phyloP scores from a whole-genome alignment of 176 grass and related monocot genomes.

The Triticum monococcum region DNA sequence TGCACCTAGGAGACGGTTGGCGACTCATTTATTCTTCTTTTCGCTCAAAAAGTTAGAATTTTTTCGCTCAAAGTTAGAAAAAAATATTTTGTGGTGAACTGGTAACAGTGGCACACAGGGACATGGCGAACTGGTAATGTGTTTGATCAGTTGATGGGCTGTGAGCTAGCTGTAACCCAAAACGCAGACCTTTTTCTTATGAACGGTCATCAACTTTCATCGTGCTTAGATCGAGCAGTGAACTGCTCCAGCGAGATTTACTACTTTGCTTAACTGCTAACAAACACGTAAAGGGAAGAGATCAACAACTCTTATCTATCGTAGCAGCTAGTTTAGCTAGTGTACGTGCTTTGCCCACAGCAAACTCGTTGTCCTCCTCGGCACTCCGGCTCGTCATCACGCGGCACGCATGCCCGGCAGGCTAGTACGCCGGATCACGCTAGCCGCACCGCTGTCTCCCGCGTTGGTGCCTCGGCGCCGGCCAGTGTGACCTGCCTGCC shows the following conservation, averaged over 20 bases:
- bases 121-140: conserved; percentile 18
- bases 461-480: no score
- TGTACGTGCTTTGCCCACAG: neutral
- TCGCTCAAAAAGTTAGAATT: neutral
- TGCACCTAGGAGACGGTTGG: neutral
- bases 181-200: neutral
- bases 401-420: conserved; percentile 4
- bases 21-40: neutral
- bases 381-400: neutral
- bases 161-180: conserved; percentile 40
- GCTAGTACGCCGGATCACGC: neutral
- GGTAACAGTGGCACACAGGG: neutral
- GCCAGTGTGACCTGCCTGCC: neutral
- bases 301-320: neutral
- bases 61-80: no score
- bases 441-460: neutral
- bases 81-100: no score
- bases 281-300: neutral
- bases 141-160: conserved; percentile 16
- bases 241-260: neutral
- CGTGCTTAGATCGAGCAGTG: neutral
- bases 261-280: neutral
- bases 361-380: neutral
- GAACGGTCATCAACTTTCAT: neutral
- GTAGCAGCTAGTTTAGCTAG: neutral